Evolutionary conservation across 805 yeast genomes (phyloP), one percentile per base, ranked within the genome.

Genomic region (Lipomyces yamadae): DNA sequence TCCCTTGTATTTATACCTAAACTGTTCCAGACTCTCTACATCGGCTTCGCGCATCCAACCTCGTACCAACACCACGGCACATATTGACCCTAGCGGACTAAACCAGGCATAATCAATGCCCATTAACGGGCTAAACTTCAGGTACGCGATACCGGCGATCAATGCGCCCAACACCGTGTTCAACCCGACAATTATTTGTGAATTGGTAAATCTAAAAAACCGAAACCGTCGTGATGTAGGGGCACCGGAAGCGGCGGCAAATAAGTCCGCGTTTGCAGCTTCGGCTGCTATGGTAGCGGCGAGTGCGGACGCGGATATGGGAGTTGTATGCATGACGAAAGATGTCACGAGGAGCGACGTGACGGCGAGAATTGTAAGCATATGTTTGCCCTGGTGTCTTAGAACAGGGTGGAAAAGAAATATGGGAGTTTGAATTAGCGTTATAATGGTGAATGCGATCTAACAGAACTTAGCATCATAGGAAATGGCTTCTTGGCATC

Each of bases 21-120:
- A 66, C 52, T 63, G 66, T 61, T 68, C 70, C 29, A 68, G 57
- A 24, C 62, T 59, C 13, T 42, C 67, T 10, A 63, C 67, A 52
- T 68, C 70, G 30, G 68, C 67, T 53, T 68, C 71, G n/a, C 48
- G 56, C 71, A 68, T 68, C 70, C 71, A 68, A 13, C 63, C 59
- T 4, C 70, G 61, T 18, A 62, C 66, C 6, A 63, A 54, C 32
- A 62, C 15, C 18, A 66, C 63, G 1, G 64, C 58, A 15, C 37
- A 48, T 11, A 64, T 29, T 2, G 60, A 29, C 1, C 63, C 65
- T 11, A 68, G 58, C 33, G 71, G 71, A 37, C 64, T 45, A 30
- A 63, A 60, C 71, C 71, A 68, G 15, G 67, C 39, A 37, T 68
- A 68, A 32, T 68, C 71, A 3, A 67, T 45, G 11, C 71, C 70